Evolutionary conservation across 1,139 yeast genomes (phyloP), one percentile per base, ranked within the genome.

Genomic region (Candida sp.): DNA sequence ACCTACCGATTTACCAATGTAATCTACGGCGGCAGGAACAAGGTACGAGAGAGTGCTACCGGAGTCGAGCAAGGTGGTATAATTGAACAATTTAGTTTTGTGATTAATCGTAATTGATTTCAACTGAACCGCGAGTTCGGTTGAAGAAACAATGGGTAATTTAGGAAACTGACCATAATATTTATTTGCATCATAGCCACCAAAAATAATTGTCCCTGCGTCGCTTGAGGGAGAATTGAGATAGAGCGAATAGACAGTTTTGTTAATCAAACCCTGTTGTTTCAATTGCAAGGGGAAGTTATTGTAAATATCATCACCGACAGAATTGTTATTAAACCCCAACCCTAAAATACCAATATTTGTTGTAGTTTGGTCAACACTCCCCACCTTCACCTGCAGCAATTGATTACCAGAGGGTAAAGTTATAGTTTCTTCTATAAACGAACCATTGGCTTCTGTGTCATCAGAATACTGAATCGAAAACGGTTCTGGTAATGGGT

Each of bases 141-240:
- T 5, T 4, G 32, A 21, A 12, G 21, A 12, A 19, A 33, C 36
- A 35, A 32, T 40, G 29, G 29, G 8, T 6, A 58, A 33, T 3
- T 43, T 33, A 2, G 45, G 53, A 45, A 75, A 57, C 2, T 54
- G 50, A 5, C 81, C 82, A 0, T 60, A 48, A 45, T 63, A 67
- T 55, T 76, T 77, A 36, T 72, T 66, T 12, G 61, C 58, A 51
- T 77, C 82, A 33, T 73, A 59, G 9, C 75, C 82, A 2, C 82
- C 82, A 52, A 77, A 77, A 30, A 77, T 60, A 25, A 77, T 54
- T 12, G 62, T 51, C 4, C 82, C 82, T 1, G 52, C 38, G 5
- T 51, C 45, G 4, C 52, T 47, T n/a, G 33, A 25, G 8, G 46
- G 45, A 21, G 50, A 23, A 44, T 55, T 46, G 49, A 60, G 51